These are phyloP conservation scores for Hymenoscyphus salicellus DNA, from an alignment of 2,329 filamentous ascomycete species.

Conservation along the genomic window DNA sequence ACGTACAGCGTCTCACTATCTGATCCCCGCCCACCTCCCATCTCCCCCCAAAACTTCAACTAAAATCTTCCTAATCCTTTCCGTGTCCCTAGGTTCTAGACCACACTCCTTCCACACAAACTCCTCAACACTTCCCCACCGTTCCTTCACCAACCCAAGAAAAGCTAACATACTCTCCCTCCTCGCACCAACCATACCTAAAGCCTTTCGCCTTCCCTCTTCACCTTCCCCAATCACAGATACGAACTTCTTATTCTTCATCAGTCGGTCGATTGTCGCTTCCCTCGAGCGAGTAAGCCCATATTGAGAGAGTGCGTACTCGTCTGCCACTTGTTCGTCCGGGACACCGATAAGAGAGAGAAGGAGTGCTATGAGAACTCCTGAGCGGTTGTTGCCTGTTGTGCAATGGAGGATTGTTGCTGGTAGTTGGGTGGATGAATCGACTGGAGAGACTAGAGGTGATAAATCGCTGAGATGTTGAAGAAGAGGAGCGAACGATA, in stretches of 20 bases:
- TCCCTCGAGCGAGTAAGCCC: constrained; percentile 53
- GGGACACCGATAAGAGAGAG: constrained; percentile 60
- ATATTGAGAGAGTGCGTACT: constrained; percentile 64
- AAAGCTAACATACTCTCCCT: constrained; percentile 27
- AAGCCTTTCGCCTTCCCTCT: constrained; percentile 17
- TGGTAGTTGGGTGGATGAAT: neutral
- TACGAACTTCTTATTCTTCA: constrained; percentile 21
- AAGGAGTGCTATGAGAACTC: constrained; percentile 64
- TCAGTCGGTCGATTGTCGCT: constrained; percentile 41
- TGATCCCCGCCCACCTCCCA: neutral
- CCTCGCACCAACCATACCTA: constrained; percentile 30
- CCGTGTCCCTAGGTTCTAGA: constrained; percentile 18
- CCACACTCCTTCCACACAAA: constrained; percentile 20
- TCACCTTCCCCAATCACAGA: constrained; percentile 19
- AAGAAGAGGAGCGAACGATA: constrained; percentile 52
- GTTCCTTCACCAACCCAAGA: constrained; percentile 24
- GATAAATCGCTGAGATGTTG: constrained; percentile 34
- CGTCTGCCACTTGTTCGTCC: constrained; percentile 55
- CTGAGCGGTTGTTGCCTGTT: constrained; percentile 74
- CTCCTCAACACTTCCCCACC: constrained; percentile 26
- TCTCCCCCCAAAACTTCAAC: neutral
- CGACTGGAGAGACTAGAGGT: constrained; percentile 9
- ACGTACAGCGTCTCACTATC: neutral
- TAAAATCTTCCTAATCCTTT: constrained; percentile 20
- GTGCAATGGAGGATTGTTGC: constrained; percentile 60